Conservation (phyloP, 306 rosid species). For the Cicer cuneatum region DNA sequence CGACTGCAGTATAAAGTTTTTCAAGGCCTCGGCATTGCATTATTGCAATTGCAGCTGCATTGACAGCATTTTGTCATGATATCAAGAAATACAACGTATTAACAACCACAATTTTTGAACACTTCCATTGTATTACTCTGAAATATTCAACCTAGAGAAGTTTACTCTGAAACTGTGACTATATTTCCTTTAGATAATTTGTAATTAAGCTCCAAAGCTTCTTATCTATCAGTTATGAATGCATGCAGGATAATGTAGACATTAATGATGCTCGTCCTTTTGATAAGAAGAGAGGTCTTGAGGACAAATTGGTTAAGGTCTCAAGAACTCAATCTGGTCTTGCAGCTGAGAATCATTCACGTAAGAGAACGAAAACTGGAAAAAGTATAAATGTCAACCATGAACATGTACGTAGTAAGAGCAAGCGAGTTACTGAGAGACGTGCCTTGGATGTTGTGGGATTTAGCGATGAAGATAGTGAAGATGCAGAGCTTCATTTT, state of each 20-base stretch:
- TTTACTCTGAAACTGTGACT: not conserved
- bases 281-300: constrained; percentile 20
- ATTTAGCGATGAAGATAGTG: constrained; percentile 27
- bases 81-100: too few species aligned
- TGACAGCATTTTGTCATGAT: too few species aligned
- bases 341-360: constrained; percentile 26
- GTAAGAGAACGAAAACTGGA: not conserved
- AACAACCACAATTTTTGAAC: too few species aligned
- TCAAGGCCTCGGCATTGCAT: too few species aligned
- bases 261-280: not conserved
- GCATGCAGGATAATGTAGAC: constrained; percentile 25
- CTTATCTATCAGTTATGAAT: constrained; percentile 13
- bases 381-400: not conserved
- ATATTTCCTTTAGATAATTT: constrained; percentile 8
- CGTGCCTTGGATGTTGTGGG: constrained; percentile 14
- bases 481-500: constrained; percentile 37
- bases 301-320: not conserved
- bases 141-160: constrained; percentile 1
- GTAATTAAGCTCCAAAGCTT: constrained; percentile 4
- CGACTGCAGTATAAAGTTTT: too few species aligned
- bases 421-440: constrained; percentile 18
- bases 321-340: not conserved
- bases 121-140: too few species aligned
- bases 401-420: constrained; percentile 16
- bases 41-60: too few species aligned